These are phyloP conservation scores for Inonotus hispidus DNA, from an alignment of 1,284 basidiomycete genomes.

Conservation along the genomic window DNA sequence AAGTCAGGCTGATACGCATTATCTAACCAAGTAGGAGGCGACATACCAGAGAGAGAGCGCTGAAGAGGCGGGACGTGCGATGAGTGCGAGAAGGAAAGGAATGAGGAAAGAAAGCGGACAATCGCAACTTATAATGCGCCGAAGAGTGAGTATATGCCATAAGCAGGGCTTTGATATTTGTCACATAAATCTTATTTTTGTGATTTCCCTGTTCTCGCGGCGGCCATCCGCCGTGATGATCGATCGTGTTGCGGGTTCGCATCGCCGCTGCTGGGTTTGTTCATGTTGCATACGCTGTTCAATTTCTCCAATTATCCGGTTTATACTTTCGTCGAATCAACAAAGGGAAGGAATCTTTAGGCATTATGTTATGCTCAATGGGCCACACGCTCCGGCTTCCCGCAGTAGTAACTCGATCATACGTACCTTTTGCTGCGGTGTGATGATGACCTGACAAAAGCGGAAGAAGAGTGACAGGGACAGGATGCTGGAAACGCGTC, in stretches of 20 bases:
- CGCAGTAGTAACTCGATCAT: no score
- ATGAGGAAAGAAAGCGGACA: constrained; percentile 21
- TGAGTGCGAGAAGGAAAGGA: constrained; percentile 16
- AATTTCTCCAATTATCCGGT: no score
- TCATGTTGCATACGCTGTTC: neutral
- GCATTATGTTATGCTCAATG: no score
- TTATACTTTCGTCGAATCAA: no score
- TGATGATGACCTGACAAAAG: neutral
- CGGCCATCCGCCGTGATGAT: neutral
- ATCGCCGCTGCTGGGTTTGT: neutral
- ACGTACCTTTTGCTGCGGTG: neutral
- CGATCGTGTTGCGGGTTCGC: neutral
- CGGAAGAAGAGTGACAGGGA: neutral
- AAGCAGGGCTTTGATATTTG: neutral
- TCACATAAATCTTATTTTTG: neutral
- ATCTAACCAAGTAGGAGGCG: neutral
- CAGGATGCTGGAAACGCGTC: neutral
- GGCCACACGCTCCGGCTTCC: no score
- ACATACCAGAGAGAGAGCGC: constrained; percentile 18
- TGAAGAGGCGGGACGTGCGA: constrained; percentile 10
- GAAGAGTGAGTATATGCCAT: neutral
- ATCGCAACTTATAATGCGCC: neutral
- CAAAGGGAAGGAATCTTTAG: no score
- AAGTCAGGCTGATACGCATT: constrained; percentile 15
- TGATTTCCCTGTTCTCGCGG: neutral